Percentiles rank a stretch among this genome's conserved stretches.
phyloP scores from a whole-genome alignment of 768 basidiomycete species.

The Leccinum barrowsii region DNA sequence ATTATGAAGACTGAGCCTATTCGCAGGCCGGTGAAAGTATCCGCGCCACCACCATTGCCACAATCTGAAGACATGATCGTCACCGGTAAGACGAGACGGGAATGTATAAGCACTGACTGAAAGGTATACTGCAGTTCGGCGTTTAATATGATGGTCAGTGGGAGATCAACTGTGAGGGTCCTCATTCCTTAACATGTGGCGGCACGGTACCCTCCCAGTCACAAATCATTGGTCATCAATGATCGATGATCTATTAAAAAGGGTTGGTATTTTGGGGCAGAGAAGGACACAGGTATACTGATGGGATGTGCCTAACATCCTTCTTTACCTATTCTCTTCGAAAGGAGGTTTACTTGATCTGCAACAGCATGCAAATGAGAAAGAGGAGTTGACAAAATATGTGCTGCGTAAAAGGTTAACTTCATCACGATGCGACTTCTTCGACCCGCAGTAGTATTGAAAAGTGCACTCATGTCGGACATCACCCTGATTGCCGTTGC shows the following conservation, averaged over 20 bases:
- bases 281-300: not conserved
- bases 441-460: constrained; percentile 5
- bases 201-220: constrained; percentile 22
- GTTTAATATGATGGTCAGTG: constrained; percentile 9
- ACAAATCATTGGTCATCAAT: not conserved
- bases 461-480: constrained; percentile 26
- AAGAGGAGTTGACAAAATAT: constrained; percentile 49
- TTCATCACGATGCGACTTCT: constrained; percentile 50
- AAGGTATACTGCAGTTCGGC: not conserved
- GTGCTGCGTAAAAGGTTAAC: constrained; percentile 66
- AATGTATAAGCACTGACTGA: not conserved
- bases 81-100: not conserved
- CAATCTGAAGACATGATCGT: constrained; percentile 37
- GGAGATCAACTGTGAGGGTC: constrained; percentile 27
- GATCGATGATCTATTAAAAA: not conserved
- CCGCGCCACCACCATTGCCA: constrained; percentile 48
- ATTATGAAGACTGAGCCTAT: constrained; percentile 77
- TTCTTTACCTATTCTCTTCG: constrained; percentile 26
- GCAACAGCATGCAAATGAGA: constrained; percentile 38
- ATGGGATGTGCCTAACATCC: not conserved
- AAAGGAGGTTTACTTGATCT: constrained; percentile 37
- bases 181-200: constrained; percentile 7
- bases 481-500: constrained; percentile 21
- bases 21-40: constrained; percentile 50
- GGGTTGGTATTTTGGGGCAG: not conserved